Evolutionary conservation across 805 yeast genomes (phyloP).

Genomic region (Saccharomycopsis sp.): DNA sequence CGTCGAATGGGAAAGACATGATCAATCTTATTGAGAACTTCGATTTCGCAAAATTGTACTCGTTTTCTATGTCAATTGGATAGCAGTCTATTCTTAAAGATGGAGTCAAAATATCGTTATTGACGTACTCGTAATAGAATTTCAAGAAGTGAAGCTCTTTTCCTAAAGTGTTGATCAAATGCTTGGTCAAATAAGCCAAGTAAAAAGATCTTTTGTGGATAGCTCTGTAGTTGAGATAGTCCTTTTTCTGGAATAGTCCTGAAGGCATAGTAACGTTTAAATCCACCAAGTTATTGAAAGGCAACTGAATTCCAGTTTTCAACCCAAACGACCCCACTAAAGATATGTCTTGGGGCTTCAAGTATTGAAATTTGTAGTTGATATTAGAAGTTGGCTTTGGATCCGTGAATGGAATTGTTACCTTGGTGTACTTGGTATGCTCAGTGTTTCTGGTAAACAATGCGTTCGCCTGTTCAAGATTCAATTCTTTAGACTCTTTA

Average conservation of each 20-base stretch:
- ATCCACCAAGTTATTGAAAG: slow-evolving; percentile 62
- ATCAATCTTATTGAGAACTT: slow-evolving; percentile 60
- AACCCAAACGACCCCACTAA: slow-evolving; percentile 87
- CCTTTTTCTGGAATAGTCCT: slow-evolving; percentile 72
- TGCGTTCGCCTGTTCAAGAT: slow-evolving; percentile 53
- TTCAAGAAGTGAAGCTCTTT: slow-evolving; percentile 31
- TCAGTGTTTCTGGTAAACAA: slow-evolving; percentile 32
- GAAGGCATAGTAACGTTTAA: slow-evolving; percentile 78
- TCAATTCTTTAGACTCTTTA: slow-evolving; percentile 46
- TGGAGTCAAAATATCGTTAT: slow-evolving; percentile 68
- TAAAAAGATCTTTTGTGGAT: slow-evolving; percentile 86
- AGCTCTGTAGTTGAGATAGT: slow-evolving; percentile 83
- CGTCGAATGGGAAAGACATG: slow-evolving; percentile 62
- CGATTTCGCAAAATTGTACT: slow-evolving; percentile 41
- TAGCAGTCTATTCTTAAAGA: slow-evolving; percentile 57
- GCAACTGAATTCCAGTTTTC: slow-evolving; percentile 67
- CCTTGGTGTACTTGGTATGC: slow-evolving; percentile 33
- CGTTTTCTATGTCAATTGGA: slow-evolving; percentile 35
- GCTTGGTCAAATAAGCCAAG: slow-evolving; percentile 67
- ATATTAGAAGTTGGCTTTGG: slow-evolving; percentile 64
- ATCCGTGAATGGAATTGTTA: slow-evolving; percentile 79
- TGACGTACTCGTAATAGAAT: slow-evolving; percentile 59
- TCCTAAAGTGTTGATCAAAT: slow-evolving; percentile 53
- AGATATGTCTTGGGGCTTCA: slow-evolving; percentile 65
- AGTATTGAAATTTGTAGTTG: slow-evolving; percentile 64